Base-by-base conservation (phyloP, 108 stramenopile species). In the Cylindrotheca closterium region DNA sequence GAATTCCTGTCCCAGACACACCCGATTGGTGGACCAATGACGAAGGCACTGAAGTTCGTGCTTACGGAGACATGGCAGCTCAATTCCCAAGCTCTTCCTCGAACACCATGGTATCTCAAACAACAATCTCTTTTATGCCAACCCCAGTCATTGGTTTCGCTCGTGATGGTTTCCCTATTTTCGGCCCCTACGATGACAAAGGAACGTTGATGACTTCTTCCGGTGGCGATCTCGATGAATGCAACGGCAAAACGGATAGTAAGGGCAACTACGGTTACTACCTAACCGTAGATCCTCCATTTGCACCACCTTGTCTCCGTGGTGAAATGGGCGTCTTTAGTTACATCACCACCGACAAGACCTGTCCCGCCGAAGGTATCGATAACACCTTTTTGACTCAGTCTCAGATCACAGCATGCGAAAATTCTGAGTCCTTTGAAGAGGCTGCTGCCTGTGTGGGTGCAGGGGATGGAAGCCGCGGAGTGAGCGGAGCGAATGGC, bases 111-210 rank as follows among this genome's bases (percentile, higher is more conserved):
- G 55, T 17, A 50, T n/a, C 51, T 0, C 24, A 22, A 19, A 30
- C 10, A 19, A 28, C 12, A n/a, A 19, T 29, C 23, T 17, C 50
- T 22, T 50, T n/a, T 27, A n/a, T n/a, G n/a, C n/a, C 32, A 52
- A 68, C 59, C 26, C 75, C 75, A 10, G 56, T 71, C 22, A 25
- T 76, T 53, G 75, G 75, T 27, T 71, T 63, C 26, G 75, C 70
- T 26, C 51, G 49, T 10, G 75, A 76, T 42, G 75, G 75, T 1
- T 71, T 64, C 47, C 69, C 75, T 32, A 67, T 76, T 29, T 65
- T 53, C 17, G 75, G 70, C 29, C 63, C 51, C 22, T 70, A 70
- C 50, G 69, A 70, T 60, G 62, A 62, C 10, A 24, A 62, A 2
- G 69, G 69, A 17, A 7, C 8, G 0, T 51, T 70, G 21, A 30